Base-by-base conservation (phyloP, 2,329 filamentous ascomycete genomes). In the Moelleriella libera region DNA sequence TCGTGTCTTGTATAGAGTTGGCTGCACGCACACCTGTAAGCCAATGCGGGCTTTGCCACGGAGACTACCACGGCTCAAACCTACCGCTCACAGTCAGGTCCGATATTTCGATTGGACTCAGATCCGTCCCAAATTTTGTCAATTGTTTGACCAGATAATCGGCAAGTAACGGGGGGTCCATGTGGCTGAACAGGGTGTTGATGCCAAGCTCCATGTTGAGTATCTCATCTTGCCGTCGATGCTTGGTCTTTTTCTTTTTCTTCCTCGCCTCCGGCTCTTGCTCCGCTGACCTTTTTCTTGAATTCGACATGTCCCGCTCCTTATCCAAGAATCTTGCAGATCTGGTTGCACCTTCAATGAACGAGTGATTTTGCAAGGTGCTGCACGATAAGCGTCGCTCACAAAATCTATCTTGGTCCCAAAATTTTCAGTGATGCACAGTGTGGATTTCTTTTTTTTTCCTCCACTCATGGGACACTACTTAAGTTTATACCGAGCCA, bases 131-230 rank as follows among this genome's bases (percentile, higher is more conserved):
- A 58, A 90, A 94, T 29, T 83, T 76, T 53, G 76, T 79, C 47
- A 86, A 83, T 59, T 85, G 79, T 59, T 92, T 83, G 6, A 85
- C 85, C 51, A 96, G 72, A 62, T 95, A 82, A 62, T 96, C 90
- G 2, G 89, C 86, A 44, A 96, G 69, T 41, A 96, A 72, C 54
- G 82, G 78, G 50, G 79, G 82, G 63, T 95, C 87, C 82, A 96
- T 89, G 51, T 80, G 78, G 43, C 80, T 78, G 60, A 96, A 85
- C 4, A 85, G 78, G 53, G 78, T 80, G 66, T 96, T 94, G 54
- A 96, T 69, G 6, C 83, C 82, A 34, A 82, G 76, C 56, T 88
- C 79, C 42, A 79, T 73, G 59, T 88, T 80, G 49, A 82, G 62
- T 30, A 74, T 66, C 29, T 69, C 71, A 44, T 82, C 76, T 41